Evolutionary conservation across 139 green algal genomes (phyloP).

Genomic region (Chlamydomonas eustigma): DNA sequence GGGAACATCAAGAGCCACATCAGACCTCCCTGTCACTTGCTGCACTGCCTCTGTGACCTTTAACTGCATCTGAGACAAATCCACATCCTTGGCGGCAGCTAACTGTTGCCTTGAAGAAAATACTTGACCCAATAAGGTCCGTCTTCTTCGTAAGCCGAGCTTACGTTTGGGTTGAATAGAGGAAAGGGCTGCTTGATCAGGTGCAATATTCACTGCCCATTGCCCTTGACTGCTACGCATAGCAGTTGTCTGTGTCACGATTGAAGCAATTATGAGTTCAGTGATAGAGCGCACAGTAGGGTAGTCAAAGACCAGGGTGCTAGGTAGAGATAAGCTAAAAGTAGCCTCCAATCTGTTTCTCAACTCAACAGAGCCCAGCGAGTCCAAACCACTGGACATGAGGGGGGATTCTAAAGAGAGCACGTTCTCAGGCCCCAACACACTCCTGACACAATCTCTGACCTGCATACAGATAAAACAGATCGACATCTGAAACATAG

Average conservation of each 20-base stretch:
- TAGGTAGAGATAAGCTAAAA: constrained; percentile 49
- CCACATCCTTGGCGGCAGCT: no score
- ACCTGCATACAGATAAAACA: not conserved
- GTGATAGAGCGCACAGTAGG: constrained; percentile 19
- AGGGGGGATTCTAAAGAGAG: constrained; percentile 51
- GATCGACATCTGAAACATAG: not conserved
- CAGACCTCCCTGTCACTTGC: constrained; percentile 1
- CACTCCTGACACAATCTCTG: constrained; percentile 31
- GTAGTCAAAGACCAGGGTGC: constrained; percentile 72
- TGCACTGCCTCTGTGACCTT: not conserved
- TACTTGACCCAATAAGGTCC: no score
- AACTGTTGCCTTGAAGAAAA: not conserved
- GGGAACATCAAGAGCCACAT: not conserved
- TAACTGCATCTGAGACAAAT: not conserved
- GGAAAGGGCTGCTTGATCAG: no score
- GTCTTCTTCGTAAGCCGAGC: no score
- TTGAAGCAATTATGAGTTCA: no score
- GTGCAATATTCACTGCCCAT: no score
- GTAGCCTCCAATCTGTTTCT: constrained; percentile 57
- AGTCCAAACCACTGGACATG: constrained; percentile 77
- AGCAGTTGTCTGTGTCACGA: no score
- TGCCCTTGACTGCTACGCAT: no score
- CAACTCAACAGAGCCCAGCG: constrained; percentile 73
- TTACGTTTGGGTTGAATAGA: no score
- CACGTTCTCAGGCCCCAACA: constrained; percentile 26